Base-by-base conservation (phyloP, 192 early-diverging fungal species). In the Gonapodya prolifera region DNA sequence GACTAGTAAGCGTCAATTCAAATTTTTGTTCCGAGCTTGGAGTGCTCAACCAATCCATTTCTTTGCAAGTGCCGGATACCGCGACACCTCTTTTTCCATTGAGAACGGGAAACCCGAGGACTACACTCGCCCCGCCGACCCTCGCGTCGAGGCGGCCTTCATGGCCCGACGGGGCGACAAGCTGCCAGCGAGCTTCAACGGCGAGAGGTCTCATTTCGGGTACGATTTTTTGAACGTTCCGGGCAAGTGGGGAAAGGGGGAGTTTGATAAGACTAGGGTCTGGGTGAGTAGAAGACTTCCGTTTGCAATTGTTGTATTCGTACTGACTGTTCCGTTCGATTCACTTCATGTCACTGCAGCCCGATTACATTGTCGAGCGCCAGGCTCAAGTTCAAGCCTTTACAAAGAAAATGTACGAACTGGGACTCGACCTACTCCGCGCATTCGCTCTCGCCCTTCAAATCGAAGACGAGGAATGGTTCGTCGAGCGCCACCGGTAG, bases 211-310 rank as follows among this genome's bases (percentile, higher is more conserved):
- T 73, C 32, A 30, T 29, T 73, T 73, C 71, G 71, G 71, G 31
- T 73, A 73, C 31, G 71, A 73, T 32, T 73, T 73, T 32, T 13
- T 73, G 71, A 73, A 73, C 29, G 71, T 73, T 18, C 71, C 71
- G 28, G 71, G 71, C 2, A 73, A 73, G 71, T 73, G 71, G 71
- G 71, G 71, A 73, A 8, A 18, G 71, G 71, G 71, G 8, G 71
- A 73, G 29, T 73, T 73, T 29, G 71, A 73, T 29, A 73, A 73
- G 71, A 73, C 71, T 16, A 73, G 71, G 71, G 71, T 73, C 18
- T 73, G 71, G 71, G 71, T 73, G 71, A 73, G 71, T 18, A 2
- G 2, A 16, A n/a, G 8, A 8, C n/a, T 16, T n/a, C 13, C 8
- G 45, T 16, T 69, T 69, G 13, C 45, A n/a, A 69, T n/a, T 8